Conservation (phyloP, 495 filamentous ascomycete genomes). For the Aspergillus homomorphus region DNA sequence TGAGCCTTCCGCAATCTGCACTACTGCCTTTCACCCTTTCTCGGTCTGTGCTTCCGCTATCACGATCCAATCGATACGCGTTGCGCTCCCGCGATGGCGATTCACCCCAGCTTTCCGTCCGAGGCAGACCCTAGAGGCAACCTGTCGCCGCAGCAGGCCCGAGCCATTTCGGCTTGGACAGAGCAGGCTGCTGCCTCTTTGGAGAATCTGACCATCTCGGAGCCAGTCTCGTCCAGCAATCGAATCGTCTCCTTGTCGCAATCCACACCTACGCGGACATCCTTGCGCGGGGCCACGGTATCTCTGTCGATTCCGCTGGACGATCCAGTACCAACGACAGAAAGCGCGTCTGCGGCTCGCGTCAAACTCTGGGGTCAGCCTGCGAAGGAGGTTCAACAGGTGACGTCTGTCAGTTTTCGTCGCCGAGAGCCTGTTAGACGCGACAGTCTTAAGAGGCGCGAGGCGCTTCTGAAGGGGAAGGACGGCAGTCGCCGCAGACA, state of each 20-base stretch:
- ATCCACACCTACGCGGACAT: constrained; percentile 25
- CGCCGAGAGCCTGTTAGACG: constrained; percentile 50
- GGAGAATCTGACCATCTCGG: constrained; percentile 40
- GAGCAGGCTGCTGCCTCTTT: constrained; percentile 48
- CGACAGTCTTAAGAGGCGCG: constrained; percentile 65
- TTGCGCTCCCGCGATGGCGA: constrained; percentile 33
- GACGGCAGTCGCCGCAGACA: constrained; percentile 85
- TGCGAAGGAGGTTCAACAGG: constrained; percentile 20
- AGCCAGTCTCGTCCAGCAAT: constrained; percentile 19
- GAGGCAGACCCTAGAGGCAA: constrained; percentile 23
- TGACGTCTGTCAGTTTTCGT: constrained; percentile 35
- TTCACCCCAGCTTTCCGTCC: constrained; percentile 38
- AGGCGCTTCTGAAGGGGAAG: constrained; percentile 83
- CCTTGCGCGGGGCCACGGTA: constrained; percentile 38
- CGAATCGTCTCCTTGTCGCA: constrained; percentile 11
- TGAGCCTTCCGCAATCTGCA: neutral
- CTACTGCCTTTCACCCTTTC: neutral
- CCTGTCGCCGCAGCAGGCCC: constrained; percentile 42
- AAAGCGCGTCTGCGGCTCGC: constrained; percentile 16
- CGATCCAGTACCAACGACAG: constrained; percentile 29
- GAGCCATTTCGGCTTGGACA: constrained; percentile 52
- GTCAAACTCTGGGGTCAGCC: constrained; percentile 21
- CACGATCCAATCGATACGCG: neutral
- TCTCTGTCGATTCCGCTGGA: constrained; percentile 51
- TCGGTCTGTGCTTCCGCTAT: constrained; percentile 1